phyloP scores from a whole-genome alignment of 257 asterid species.

The Solanum arcanum region DNA sequence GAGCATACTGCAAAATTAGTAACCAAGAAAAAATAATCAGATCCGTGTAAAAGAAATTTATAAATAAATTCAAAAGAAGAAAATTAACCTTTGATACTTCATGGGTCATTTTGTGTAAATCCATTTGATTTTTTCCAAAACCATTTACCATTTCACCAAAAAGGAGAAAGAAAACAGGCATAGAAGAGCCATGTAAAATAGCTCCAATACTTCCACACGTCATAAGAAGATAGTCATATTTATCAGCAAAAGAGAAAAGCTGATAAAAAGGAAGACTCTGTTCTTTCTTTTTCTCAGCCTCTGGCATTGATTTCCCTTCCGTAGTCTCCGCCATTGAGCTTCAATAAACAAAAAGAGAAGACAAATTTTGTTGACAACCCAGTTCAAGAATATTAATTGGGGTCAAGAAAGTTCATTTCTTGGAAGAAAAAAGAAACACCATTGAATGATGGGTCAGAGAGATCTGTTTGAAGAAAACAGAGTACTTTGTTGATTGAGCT shows the following conservation, averaged over 20 bases:
- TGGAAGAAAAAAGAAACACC: background rate
- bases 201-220: constrained; percentile 54
- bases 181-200: constrained; percentile 82
- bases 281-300: constrained; percentile 40
- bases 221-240: constrained; percentile 28
- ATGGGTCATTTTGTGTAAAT: constrained; percentile 56
- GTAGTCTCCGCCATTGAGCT: constrained; percentile 25
- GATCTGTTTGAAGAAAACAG: background rate
- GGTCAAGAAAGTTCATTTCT: background rate
- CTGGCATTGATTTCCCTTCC: constrained; percentile 30
- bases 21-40: constrained; percentile 18
- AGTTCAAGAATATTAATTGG: background rate
- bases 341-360: too few relatives aligned
- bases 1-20: constrained; percentile 65
- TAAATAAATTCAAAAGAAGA: background rate
- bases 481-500: background rate
- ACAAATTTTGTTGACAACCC: background rate
- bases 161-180: constrained; percentile 94
- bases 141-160: constrained; percentile 97
- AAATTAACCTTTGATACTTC: constrained; percentile 59
- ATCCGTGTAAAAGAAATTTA: constrained; percentile 20
- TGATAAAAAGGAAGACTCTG: constrained; percentile 34
- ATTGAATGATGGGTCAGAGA: background rate
- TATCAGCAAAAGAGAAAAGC: constrained; percentile 36
- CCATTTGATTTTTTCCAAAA: constrained; percentile 86